A percentile compares a stretch with the other conserved stretches of the same genome.
These are phyloP conservation scores for Pogostemon cablin DNA, from an alignment of 257 asterid species.

Conservation along the genomic window DNA sequence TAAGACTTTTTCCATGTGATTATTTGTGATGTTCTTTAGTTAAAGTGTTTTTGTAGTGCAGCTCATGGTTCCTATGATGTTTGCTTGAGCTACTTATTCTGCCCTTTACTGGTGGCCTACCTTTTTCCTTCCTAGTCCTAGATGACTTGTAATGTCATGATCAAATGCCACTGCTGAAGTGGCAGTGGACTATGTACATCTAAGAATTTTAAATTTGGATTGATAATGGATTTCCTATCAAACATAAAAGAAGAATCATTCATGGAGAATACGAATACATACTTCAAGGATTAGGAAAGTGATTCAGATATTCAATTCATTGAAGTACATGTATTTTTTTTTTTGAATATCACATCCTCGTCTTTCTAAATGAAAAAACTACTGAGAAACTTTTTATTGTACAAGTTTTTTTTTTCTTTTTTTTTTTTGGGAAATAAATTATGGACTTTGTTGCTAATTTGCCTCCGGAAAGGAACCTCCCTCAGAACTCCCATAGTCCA, in stretches of 20 bases:
- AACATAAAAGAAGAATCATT: not conserved
- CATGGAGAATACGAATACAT: not conserved
- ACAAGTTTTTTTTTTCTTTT: too few relatives aligned
- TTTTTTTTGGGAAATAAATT: too few relatives aligned
- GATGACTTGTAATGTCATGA: not conserved
- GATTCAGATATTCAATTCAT: not conserved
- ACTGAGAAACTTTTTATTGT: not conserved
- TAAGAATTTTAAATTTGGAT: not conserved
- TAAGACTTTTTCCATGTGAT: conserved; percentile 30
- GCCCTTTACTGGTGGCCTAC: not conserved
- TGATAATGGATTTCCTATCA: conserved; percentile 6
- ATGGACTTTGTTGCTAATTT: not conserved
- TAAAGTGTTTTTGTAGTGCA: not conserved
- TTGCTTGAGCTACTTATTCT: not conserved
- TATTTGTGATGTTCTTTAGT: not conserved
- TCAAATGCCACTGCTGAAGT: not conserved
- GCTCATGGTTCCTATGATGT: not conserved
- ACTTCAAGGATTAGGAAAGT: conserved; percentile 7
- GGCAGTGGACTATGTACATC: not conserved
- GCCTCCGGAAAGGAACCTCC: not conserved
- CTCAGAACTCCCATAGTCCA: not conserved
- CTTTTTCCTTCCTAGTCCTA: not conserved
- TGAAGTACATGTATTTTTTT: not conserved
- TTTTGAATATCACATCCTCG: too few relatives aligned
- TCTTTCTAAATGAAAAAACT: not conserved